A percentile compares a stretch with the other conserved stretches of the same genome.
phyloP scores from a whole-genome alignment of 148 eudicot genomes.

The Camellia japonica region DNA sequence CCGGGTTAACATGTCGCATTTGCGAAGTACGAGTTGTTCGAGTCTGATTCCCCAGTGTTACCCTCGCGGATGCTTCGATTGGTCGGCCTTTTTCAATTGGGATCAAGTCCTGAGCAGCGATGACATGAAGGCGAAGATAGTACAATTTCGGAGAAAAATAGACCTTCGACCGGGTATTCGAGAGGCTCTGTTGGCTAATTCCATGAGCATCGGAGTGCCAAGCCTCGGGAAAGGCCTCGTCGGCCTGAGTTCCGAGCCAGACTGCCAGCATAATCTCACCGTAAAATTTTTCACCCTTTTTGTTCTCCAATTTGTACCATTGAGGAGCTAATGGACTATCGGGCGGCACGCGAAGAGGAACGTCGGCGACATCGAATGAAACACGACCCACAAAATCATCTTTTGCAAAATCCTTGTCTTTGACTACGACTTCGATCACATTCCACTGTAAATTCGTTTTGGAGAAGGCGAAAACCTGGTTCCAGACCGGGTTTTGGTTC shows the following conservation, averaged over 20 bases:
- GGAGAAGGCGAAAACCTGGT: conserved; percentile 73
- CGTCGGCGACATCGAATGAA: conserved; percentile 58
- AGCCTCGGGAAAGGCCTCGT: conserved; percentile 91
- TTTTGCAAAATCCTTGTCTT: conserved; percentile 72
- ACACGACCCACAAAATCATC: conserved; percentile 87
- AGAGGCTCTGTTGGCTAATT: conserved; percentile 53
- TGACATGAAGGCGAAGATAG: conserved; percentile 72
- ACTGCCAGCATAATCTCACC: conserved; percentile 93
- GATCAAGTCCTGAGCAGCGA: conserved; percentile 85
- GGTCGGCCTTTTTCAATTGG: conserved; percentile 51
- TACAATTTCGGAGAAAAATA: conserved; percentile 82
- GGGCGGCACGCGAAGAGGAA: conserved; percentile 79
- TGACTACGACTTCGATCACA: conserved; percentile 63
- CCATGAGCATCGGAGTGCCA: conserved; percentile 97
- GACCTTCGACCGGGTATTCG: conserved; percentile 72
- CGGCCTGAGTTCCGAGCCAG: conserved; percentile 98
- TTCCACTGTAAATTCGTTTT: conserved; percentile 66
- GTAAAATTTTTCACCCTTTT: conserved; percentile 44
- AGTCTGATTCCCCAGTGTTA: conserved; percentile 60
- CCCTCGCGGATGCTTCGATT: conserved; percentile 43
- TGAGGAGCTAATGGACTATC: conserved; percentile 97
- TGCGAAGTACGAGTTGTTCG: conserved; percentile 49
- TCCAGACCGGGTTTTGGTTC: conserved; percentile 78
- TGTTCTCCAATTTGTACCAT: conserved; percentile 73
- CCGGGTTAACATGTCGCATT: conserved; percentile 44